Evolutionary conservation across 2,329 filamentous ascomycete genomes (phyloP).

Genomic region (Xylaria sp.): DNA sequence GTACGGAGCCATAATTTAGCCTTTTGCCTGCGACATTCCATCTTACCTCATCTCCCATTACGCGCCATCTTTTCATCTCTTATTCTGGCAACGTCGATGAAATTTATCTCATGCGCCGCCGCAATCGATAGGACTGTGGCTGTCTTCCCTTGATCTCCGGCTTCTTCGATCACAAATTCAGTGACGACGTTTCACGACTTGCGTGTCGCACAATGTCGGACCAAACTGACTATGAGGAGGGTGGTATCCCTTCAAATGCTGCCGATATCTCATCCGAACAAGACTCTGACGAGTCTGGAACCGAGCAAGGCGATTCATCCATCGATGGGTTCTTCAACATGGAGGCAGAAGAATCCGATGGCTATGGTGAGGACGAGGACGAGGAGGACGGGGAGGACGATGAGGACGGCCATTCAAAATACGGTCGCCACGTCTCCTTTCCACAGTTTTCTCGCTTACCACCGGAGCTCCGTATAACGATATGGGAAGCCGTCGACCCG

Average conservation of each 20-base stretch:
- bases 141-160: neutral
- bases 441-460: conserved; percentile 52
- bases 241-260: conserved; percentile 32
- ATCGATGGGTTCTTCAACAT: conserved; percentile 45
- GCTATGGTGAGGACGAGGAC: conserved; percentile 29
- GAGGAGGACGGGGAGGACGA: conserved; percentile 25
- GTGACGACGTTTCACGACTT: neutral
- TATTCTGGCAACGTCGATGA: neutral
- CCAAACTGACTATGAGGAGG: conserved; percentile 42
- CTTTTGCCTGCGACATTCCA: conserved; percentile 10
- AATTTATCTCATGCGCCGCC: neutral
- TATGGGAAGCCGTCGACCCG: conserved; percentile 53
- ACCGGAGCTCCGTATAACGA: conserved; percentile 49
- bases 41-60: conserved; percentile 1
- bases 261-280: conserved; percentile 11
- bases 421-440: conserved; percentile 41
- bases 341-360: conserved; percentile 48
- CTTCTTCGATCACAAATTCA: neutral
- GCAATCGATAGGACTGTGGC: neutral
- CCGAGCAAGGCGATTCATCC: conserved; percentile 29
- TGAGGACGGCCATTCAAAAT: conserved; percentile 23
- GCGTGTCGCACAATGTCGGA: conserved; percentile 41
- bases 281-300: conserved; percentile 40
- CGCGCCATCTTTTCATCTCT: conserved; percentile 15
- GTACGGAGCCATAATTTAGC: conserved; percentile 21